phyloP scores from a whole-genome alignment of 305 asterid genomes.

The Caryopteris hybrid region DNA sequence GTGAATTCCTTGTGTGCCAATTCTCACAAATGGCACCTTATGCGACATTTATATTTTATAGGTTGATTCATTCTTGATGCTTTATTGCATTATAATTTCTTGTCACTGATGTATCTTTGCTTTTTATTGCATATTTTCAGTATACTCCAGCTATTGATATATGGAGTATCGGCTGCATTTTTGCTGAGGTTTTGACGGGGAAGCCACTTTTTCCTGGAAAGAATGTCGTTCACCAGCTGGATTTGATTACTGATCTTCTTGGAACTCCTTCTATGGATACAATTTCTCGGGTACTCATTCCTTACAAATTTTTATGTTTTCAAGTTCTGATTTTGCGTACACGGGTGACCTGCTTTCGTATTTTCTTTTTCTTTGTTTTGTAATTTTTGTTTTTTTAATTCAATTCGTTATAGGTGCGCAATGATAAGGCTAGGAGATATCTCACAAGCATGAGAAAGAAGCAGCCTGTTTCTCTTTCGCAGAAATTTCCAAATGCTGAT shows the following conservation, averaged over 20 bases:
- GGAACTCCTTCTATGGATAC: slow-evolving; percentile 91
- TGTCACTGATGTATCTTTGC: slow-evolving; percentile 4
- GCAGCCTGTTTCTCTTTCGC: slow-evolving; percentile 62
- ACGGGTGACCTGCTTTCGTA: not conserved
- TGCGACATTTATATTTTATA: not conserved
- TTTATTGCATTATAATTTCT: not conserved
- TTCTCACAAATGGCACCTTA: not conserved
- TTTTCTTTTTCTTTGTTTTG: not conserved
- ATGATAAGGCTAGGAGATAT: slow-evolving; percentile 93
- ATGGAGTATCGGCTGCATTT: slow-evolving; percentile 95
- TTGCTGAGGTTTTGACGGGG: slow-evolving; percentile 87
- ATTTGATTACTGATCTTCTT: slow-evolving; percentile 83
- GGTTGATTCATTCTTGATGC: slow-evolving; percentile 3
- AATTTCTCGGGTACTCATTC: slow-evolving; percentile 57
- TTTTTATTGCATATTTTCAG: slow-evolving; percentile 33
- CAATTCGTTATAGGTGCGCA: slow-evolving; percentile 60
- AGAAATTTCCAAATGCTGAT: slow-evolving; percentile 86
- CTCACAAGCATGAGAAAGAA: slow-evolving; percentile 88
- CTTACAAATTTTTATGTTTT: not conserved
- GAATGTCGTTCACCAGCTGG: slow-evolving; percentile 89
- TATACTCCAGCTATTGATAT: slow-evolving; percentile 91
- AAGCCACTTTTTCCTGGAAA: slow-evolving; percentile 89
- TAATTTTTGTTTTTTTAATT: too few species aligned
- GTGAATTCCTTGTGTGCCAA: not conserved
- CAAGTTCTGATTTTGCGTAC: not conserved